Evolutionary conservation across 345 rosid genomes (phyloP).

Genomic region (Theobroma cacao): DNA sequence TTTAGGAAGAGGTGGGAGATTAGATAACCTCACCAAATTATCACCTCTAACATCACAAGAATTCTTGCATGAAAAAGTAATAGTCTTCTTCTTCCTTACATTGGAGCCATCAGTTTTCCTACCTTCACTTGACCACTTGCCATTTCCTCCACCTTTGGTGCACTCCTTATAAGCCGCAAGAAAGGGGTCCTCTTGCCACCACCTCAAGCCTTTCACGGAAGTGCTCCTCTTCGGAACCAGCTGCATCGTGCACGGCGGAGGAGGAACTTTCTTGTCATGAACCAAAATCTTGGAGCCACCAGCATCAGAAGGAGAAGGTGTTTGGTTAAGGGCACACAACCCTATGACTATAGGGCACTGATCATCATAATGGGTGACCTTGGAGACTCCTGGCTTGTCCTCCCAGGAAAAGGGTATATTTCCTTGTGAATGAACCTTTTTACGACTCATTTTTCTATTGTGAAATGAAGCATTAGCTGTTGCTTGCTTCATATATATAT

Average conservation of each 20-base stretch:
- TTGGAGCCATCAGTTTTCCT: constrained; percentile 17
- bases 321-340: constrained; percentile 3
- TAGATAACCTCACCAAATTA: constrained; percentile 31
- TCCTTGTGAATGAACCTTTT: constrained; percentile 51
- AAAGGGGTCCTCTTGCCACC: constrained; percentile 60
- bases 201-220: constrained; percentile 38
- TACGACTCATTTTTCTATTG: constrained; percentile 24
- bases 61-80: constrained; percentile 49
- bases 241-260: constrained; percentile 36
- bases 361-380: constrained; percentile 19
- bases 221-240: constrained; percentile 23
- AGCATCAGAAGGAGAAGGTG: neutral
- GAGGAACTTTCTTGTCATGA: constrained; percentile 26
- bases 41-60: constrained; percentile 49
- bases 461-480: neutral
- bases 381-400: constrained; percentile 60
- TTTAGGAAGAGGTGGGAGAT: constrained; percentile 44
- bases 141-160: constrained; percentile 30
- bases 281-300: neutral
- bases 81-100: constrained; percentile 29
- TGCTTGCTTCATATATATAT: no score
- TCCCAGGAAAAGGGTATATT: constrained; percentile 78
- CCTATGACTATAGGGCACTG: constrained; percentile 16
- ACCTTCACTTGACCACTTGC: constrained; percentile 10
- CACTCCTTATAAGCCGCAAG: constrained; percentile 65